Conservation (phyloP, 768 basidiomycete genomes). For the Termitomyces eurrhizus region DNA sequence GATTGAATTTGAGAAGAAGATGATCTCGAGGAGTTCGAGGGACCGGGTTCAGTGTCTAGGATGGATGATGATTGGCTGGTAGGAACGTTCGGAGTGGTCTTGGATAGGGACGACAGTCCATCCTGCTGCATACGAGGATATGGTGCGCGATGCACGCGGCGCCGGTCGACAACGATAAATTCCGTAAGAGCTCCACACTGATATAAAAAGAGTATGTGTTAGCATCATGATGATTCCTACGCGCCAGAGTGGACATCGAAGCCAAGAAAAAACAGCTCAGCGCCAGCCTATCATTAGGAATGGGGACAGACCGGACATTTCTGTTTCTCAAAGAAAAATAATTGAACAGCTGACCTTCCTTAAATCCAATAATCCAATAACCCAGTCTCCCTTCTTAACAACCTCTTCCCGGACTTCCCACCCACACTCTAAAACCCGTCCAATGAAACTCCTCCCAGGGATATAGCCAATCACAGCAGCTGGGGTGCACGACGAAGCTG, state of each 20-base stretch:
- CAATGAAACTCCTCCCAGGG: constrained; percentile 86
- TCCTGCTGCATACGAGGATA: constrained; percentile 44
- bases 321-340: background rate
- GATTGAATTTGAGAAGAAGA: constrained; percentile 1
- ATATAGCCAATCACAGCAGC: constrained; percentile 62
- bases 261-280: constrained; percentile 6
- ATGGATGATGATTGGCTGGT: constrained; percentile 19
- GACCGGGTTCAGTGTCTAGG: background rate
- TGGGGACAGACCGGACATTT: background rate
- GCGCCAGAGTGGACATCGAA: background rate
- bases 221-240: constrained; percentile 7
- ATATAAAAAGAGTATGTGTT: constrained; percentile 11
- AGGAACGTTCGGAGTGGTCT: background rate
- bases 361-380: constrained; percentile 75
- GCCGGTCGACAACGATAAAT: constrained; percentile 80
- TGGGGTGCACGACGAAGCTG: constrained; percentile 9
- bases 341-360: constrained; percentile 56
- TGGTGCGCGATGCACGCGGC: constrained; percentile 70
- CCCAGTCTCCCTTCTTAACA: constrained; percentile 79
- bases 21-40: constrained; percentile 10
- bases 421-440: constrained; percentile 77
- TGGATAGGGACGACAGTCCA: constrained; percentile 10
- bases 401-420: constrained; percentile 72
- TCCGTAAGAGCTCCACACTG: constrained; percentile 88
- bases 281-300: background rate